phyloP scores from a whole-genome alignment of 2,329 filamentous ascomycete species.

The Colletotrichum liriopes region DNA sequence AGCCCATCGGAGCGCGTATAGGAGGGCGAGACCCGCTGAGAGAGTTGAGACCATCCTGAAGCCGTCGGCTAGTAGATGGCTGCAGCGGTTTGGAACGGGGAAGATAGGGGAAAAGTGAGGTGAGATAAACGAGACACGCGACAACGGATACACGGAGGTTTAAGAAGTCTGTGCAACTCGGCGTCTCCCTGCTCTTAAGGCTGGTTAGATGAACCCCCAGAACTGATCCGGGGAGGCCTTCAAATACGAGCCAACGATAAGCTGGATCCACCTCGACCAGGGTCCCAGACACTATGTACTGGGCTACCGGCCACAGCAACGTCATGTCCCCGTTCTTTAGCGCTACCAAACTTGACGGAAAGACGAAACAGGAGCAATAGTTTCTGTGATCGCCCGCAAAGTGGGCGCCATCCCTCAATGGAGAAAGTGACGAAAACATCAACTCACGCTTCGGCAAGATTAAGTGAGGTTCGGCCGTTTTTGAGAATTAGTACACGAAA shows the following conservation, averaged over 20 bases:
- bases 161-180: neutral
- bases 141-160: neutral
- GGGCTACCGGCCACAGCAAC: slow-evolving; percentile 21
- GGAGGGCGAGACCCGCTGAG: slow-evolving; percentile 27
- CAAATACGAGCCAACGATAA: slow-evolving; percentile 40
- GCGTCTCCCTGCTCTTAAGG: slow-evolving; percentile 4
- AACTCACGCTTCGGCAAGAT: neutral
- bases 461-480: neutral
- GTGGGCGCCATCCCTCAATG: neutral
- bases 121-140: neutral
- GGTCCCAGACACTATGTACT: slow-evolving; percentile 18
- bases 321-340: slow-evolving; percentile 35
- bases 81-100: slow-evolving; percentile 3
- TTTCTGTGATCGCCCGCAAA: slow-evolving; percentile 21
- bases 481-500: neutral
- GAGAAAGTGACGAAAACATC: slow-evolving; percentile 14
- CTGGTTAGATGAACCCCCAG: neutral
- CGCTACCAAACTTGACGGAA: slow-evolving; percentile 6
- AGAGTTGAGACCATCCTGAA: slow-evolving; percentile 30
- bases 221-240: neutral
- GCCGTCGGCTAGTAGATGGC: neutral
- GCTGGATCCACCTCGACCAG: slow-evolving; percentile 25
- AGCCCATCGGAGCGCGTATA: slow-evolving; percentile 8
- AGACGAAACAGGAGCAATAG: slow-evolving; percentile 6
- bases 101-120: neutral